Evolutionary conservation across 352 stramenopile species (phyloP).

Genomic region (Phytophthora sp.): DNA sequence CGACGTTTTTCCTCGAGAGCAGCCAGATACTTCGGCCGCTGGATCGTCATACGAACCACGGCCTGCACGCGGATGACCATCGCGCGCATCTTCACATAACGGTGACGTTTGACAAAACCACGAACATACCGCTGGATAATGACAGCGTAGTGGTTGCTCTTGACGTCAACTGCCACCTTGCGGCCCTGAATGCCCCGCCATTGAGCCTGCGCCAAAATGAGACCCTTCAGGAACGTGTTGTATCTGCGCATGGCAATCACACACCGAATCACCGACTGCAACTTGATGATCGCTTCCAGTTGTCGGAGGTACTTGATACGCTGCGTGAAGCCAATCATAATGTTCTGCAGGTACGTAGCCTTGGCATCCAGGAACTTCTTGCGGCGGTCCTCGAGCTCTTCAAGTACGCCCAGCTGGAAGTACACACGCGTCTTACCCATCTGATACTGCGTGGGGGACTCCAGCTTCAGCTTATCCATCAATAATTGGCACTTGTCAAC

Average conservation of each 20-base stretch:
- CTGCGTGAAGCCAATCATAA: constrained; percentile 80
- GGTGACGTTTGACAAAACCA: constrained; percentile 69
- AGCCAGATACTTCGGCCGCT: constrained; percentile 78
- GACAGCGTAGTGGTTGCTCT: constrained; percentile 83
- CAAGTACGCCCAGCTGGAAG: constrained; percentile 84
- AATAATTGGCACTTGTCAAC: constrained; percentile 76
- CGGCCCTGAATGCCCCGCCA: constrained; percentile 77
- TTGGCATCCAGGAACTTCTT: constrained; percentile 88
- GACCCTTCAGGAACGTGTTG: constrained; percentile 79
- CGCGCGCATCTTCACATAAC: constrained; percentile 68
- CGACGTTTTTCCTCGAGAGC: constrained; percentile 81
- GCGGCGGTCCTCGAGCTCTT: constrained; percentile 85
- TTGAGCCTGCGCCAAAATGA: constrained; percentile 66
- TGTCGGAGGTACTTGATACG: constrained; percentile 82
- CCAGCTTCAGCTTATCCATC: constrained; percentile 82
- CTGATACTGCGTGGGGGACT: constrained; percentile 79
- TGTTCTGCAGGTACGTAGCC: constrained; percentile 74
- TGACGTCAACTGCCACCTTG: constrained; percentile 70
- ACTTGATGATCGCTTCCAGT: constrained; percentile 80
- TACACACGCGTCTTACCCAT: constrained; percentile 91
- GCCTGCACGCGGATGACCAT: constrained; percentile 84
- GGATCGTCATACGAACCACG: constrained; percentile 83
- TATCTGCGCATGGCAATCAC: constrained; percentile 86
- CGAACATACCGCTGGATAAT: constrained; percentile 85
- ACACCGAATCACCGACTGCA: constrained; percentile 85